Conservation (phyloP, 352 stramenopile genomes). For the Phytopythium oedochilum region DNA sequence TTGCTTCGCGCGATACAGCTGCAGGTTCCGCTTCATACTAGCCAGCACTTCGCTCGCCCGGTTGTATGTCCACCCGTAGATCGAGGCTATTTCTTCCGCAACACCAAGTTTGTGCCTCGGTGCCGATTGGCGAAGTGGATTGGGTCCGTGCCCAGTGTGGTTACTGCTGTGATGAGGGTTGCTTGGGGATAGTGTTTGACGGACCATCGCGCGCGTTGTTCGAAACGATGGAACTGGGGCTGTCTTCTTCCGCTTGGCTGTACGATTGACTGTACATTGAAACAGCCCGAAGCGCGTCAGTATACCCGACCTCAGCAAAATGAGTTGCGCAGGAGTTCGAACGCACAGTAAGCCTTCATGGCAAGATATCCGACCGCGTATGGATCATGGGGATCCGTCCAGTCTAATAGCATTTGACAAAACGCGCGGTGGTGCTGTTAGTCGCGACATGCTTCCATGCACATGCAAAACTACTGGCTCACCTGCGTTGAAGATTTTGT, state of each 20-base stretch:
- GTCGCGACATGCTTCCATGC: too few species aligned
- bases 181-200: neutral
- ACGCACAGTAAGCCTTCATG: slow-evolving; percentile 39
- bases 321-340: neutral
- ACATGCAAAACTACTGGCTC: too few species aligned
- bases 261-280: neutral
- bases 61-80: slow-evolving; percentile 1
- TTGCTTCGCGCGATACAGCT: neutral
- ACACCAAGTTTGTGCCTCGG: neutral
- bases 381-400: slow-evolving; percentile 47
- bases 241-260: neutral
- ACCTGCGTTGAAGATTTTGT: slow-evolving; percentile 75
- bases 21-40: neutral
- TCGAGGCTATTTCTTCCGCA: neutral
- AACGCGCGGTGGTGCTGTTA: neutral
- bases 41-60: neutral
- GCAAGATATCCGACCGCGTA: slow-evolving; percentile 45
- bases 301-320: neutral
- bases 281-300: neutral
- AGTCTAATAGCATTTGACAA: slow-evolving; percentile 26
- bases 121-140: neutral
- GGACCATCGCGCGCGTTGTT: neutral
- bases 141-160: neutral
- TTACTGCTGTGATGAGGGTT: neutral
- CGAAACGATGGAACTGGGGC: neutral